Percentiles rank a stretch among this genome's conserved stretches.
These are phyloP conservation scores for Carex parvula DNA, from an alignment of 176 grass and related monocot species.

Conservation along the genomic window DNA sequence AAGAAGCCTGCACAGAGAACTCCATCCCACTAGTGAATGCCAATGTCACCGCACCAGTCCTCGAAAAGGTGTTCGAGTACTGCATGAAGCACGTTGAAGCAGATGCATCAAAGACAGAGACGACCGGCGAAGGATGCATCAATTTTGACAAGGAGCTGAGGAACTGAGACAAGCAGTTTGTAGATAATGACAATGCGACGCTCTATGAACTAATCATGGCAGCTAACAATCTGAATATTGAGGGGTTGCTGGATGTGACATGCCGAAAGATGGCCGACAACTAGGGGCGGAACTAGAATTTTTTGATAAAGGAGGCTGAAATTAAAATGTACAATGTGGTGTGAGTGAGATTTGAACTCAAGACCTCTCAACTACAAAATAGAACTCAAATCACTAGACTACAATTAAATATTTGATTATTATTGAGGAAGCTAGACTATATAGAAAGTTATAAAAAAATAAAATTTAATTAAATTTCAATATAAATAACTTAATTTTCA, in stretches of 20 bases:
- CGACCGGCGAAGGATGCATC: not conserved
- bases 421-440: too few species aligned
- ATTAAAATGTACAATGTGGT: too few species aligned
- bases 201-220: not conserved
- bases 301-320: too few species aligned
- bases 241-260: not conserved
- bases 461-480: too few species aligned
- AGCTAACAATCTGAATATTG: not conserved
- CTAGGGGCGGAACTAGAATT: too few species aligned
- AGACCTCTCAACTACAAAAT: too few species aligned
- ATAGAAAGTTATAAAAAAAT: too few species aligned
- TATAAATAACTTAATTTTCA: too few species aligned
- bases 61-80: slow-evolving; percentile 29
- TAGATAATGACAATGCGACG: not conserved
- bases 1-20: not conserved
- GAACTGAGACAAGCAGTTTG: not conserved
- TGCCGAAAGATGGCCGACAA: too few species aligned
- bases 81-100: slow-evolving; percentile 21
- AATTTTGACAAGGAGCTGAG: not conserved
- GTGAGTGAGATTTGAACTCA: too few species aligned
- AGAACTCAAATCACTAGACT: too few species aligned
- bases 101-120: not conserved
- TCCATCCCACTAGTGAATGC: slow-evolving; percentile 1
- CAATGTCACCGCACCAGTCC: not conserved
- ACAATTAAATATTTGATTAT: too few species aligned